phyloP scores from a whole-genome alignment of 2,329 filamentous ascomycete species.

The Salinomyces thailandicus region DNA sequence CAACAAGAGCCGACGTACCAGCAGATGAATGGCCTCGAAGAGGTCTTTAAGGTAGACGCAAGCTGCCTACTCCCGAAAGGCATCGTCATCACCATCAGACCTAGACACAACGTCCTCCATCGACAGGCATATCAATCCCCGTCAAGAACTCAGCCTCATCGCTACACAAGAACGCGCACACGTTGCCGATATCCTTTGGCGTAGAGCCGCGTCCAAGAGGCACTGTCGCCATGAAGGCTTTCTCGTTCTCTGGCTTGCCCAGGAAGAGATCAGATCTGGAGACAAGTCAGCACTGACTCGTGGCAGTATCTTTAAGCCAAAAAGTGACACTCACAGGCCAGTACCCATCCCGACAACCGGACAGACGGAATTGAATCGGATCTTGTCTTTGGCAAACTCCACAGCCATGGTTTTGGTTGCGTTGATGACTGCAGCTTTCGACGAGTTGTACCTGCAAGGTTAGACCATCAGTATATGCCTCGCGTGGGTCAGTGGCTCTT shows the following conservation, averaged over 20 bases:
- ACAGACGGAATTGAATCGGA: conserved; percentile 62
- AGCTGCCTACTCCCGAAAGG: too few species aligned
- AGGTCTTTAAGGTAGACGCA: too few species aligned
- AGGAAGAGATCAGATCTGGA: conserved; percentile 35
- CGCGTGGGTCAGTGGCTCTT: too few species aligned
- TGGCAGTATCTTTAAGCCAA: neutral
- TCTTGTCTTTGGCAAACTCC: conserved; percentile 61
- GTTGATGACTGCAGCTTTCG: conserved; percentile 52
- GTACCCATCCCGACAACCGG: conserved; percentile 25
- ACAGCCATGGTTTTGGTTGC: conserved; percentile 58
- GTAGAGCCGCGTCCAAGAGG: conserved; percentile 47
- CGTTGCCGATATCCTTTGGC: conserved; percentile 60
- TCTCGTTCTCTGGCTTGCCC: conserved; percentile 51
- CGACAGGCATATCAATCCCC: conserved; percentile 58
- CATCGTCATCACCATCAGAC: too few species aligned
- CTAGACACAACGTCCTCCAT: conserved; percentile 42
- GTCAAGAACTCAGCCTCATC: conserved; percentile 64
- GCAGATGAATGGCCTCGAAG: too few species aligned
- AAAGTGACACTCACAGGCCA: conserved; percentile 21
- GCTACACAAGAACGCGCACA: conserved; percentile 58
- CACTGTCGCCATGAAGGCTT: conserved; percentile 44
- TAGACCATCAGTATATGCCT: too few species aligned
- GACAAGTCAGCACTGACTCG: conserved; percentile 1
- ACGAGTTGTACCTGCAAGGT: too few species aligned
- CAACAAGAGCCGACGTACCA: too few species aligned